These are phyloP conservation scores for Spathaspora boniae DNA, from an alignment of 805 yeast genomes.

Conservation along the genomic window DNA sequence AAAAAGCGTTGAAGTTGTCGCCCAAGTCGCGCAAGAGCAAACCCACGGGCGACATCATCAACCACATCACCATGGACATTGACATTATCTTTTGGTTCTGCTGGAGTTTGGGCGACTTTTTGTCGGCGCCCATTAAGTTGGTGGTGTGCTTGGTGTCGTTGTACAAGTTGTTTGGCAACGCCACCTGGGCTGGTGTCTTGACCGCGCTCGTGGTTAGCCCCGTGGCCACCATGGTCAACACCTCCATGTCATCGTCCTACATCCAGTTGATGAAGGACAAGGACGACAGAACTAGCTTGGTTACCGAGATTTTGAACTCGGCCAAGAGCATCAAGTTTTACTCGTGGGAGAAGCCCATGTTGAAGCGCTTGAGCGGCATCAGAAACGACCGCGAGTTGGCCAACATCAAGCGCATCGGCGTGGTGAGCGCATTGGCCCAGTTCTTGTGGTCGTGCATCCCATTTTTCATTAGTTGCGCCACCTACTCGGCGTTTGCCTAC, in stretches of 20 bases:
- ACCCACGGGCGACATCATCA: conserved; percentile 32
- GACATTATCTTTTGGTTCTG: conserved; percentile 14
- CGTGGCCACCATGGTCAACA: conserved; percentile 22
- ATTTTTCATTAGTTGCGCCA: conserved; percentile 31
- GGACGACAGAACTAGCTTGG: conserved; percentile 35
- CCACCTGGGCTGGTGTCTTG: conserved; percentile 35
- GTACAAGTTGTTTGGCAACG: conserved; percentile 30
- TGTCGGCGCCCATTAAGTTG: conserved; percentile 23
- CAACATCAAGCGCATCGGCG: conserved; percentile 26
- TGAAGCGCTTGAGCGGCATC: conserved; percentile 25
- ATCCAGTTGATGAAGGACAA: conserved; percentile 29
- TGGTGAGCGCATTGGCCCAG: conserved; percentile 27
- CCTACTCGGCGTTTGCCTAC: conserved; percentile 26
- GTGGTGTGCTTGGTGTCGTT: conserved; percentile 27
- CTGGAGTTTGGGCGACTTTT: conserved; percentile 12
- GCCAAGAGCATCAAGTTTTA: conserved; percentile 39
- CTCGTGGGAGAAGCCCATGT: conserved; percentile 42
- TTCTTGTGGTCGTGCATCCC: conserved; percentile 40
- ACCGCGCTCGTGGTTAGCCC: conserved; percentile 33
- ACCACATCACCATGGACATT: conserved; percentile 30
- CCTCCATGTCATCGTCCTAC: conserved; percentile 22
- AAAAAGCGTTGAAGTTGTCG: conserved; percentile 26
- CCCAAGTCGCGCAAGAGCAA: conserved; percentile 30
- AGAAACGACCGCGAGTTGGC: conserved; percentile 35
- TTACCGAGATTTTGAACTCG: conserved; percentile 35